These are phyloP conservation scores for Kazachstania sp. DNA, from an alignment of 1,139 yeast species.

Conservation along the genomic window DNA sequence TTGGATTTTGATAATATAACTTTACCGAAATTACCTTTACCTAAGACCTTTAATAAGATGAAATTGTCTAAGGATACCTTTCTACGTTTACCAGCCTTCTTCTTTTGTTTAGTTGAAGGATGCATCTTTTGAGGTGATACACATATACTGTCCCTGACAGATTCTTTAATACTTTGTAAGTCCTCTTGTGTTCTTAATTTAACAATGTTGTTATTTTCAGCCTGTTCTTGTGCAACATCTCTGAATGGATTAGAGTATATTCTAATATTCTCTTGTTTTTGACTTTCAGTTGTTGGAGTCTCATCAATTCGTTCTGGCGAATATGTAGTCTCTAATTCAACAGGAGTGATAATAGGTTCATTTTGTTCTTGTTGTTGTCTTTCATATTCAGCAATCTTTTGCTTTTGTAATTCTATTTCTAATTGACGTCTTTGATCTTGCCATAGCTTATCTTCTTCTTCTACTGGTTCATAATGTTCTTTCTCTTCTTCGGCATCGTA, in stretches of 20 bases:
- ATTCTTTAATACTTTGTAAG: not conserved
- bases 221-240: conserved; percentile 19
- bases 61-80: conserved; percentile 93
- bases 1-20: conserved; percentile 94
- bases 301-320: not conserved
- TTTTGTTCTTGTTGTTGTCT: conserved; percentile 1
- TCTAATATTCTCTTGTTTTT: not conserved
- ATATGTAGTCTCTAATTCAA: conserved; percentile 2
- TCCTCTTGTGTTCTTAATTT: conserved; percentile 1
- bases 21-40: conserved; percentile 96
- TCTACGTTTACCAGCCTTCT: conserved; percentile 31
- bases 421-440: conserved; percentile 18
- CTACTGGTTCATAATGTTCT: not conserved
- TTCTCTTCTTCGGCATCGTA: not conserved
- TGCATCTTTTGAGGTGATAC: conserved; percentile 22
- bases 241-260: conserved; percentile 25
- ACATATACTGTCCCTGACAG: not conserved
- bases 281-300: not conserved
- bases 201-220: conserved; percentile 12
- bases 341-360: conserved; percentile 1
- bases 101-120: conserved; percentile 16
- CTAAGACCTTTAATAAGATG: conserved; percentile 85
- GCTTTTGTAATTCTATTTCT: conserved; percentile 17
- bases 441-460: conserved; percentile 13
- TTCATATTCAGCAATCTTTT: conserved; percentile 4